Evolutionary conservation across 2,329 filamentous ascomycete species (phyloP).

Genomic region (Corniculantispora saksenae): DNA sequence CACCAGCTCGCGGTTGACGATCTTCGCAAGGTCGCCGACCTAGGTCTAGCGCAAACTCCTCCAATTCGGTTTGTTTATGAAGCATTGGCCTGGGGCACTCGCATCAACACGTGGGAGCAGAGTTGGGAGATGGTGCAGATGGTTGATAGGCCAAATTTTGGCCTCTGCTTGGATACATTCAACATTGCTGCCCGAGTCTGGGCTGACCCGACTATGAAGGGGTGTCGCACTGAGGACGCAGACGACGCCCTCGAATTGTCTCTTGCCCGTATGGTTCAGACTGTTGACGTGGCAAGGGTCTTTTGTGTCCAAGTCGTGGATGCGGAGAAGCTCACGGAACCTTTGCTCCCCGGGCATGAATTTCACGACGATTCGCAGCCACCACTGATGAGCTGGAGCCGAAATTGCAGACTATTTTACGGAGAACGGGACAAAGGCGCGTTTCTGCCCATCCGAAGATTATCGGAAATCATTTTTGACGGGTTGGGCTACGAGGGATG

Average conservation of each 20-base stretch:
- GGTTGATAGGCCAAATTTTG: constrained; percentile 70
- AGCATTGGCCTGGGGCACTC: constrained; percentile 68
- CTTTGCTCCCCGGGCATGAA: constrained; percentile 49
- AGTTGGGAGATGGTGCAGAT: constrained; percentile 65
- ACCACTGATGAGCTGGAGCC: constrained; percentile 71
- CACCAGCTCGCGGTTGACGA: constrained; percentile 51
- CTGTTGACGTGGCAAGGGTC: constrained; percentile 64
- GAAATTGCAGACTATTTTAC: constrained; percentile 66
- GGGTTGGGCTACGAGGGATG: constrained; percentile 68
- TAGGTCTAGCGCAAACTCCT: constrained; percentile 57
- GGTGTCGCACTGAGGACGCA: constrained; percentile 53
- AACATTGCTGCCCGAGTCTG: constrained; percentile 71
- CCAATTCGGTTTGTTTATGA: constrained; percentile 71
- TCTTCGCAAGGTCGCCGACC: constrained; percentile 63
- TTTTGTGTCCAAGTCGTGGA: constrained; percentile 78
- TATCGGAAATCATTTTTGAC: constrained; percentile 62
- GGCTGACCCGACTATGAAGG: constrained; percentile 60
- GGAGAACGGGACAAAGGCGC: constrained; percentile 61
- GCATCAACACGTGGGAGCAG: constrained; percentile 68
- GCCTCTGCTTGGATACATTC: constrained; percentile 74
- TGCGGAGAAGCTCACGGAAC: constrained; percentile 60
- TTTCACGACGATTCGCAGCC: constrained; percentile 39
- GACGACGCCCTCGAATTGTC: constrained; percentile 55
- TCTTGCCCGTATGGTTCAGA: constrained; percentile 50
- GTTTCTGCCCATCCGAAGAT: constrained; percentile 66